phyloP scores from a whole-genome alignment of 805 yeast genomes.

The Suhomyces vadensis region DNA sequence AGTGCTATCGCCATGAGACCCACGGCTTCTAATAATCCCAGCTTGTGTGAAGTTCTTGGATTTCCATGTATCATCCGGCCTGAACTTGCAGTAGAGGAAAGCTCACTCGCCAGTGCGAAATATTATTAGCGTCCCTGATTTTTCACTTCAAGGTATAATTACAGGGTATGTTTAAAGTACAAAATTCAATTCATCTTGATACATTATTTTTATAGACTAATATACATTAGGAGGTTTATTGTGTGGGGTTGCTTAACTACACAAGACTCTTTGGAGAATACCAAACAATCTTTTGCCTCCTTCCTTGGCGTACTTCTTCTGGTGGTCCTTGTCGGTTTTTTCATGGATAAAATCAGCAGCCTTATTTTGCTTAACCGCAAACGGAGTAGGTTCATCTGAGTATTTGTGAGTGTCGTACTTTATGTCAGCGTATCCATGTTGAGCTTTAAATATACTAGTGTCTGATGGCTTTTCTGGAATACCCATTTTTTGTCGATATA shows the following conservation, averaged over 20 bases:
- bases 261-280: slow-evolving; percentile 9
- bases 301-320: slow-evolving; percentile 36
- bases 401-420: slow-evolving; percentile 32
- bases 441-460: slow-evolving; percentile 27
- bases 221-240: not conserved
- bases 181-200: not conserved
- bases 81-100: no score
- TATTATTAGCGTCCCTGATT: not conserved
- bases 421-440: slow-evolving; percentile 34
- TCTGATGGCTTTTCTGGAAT: slow-evolving; percentile 34
- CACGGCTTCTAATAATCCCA: no score
- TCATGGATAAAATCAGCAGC: slow-evolving; percentile 27
- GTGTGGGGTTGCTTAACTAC: not conserved
- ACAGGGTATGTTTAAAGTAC: not conserved
- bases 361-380: slow-evolving; percentile 23
- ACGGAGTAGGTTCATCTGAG: slow-evolving; percentile 35
- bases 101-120: no score
- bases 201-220: not conserved
- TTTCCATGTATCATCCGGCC: no score
- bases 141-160: not conserved
- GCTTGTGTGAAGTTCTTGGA: no score
- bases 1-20: no score
- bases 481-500: slow-evolving; percentile 9
- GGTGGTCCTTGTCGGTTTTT: slow-evolving; percentile 29
- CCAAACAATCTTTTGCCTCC: slow-evolving; percentile 14